These are phyloP conservation scores for Chondrostereum purpureum DNA, from an alignment of 1,284 basidiomycete genomes.

Conservation along the genomic window DNA sequence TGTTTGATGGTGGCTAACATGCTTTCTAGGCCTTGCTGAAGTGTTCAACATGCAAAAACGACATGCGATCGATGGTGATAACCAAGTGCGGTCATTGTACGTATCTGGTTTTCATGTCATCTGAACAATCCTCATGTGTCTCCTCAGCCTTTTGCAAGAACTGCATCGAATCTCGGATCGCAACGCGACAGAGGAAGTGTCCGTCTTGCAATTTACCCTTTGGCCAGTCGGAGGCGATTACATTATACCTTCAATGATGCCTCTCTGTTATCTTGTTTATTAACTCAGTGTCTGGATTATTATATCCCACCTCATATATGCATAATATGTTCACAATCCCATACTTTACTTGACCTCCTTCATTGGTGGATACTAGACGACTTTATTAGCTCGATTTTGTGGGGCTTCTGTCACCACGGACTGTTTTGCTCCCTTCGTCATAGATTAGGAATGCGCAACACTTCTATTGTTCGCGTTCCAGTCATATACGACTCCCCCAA, in stretches of 20 bases:
- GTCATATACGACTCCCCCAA: no score
- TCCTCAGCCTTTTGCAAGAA: conserved; percentile 79
- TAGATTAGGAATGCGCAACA: no score
- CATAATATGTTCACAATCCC: no score
- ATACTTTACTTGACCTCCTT: no score
- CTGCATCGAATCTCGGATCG: conserved; percentile 83
- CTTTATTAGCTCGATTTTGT: no score
- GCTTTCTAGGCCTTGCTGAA: conserved; percentile 69
- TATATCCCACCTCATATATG: conserved; percentile 2
- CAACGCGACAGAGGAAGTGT: conserved; percentile 93
- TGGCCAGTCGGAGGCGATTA: conserved; percentile 82
- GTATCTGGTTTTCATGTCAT: conserved; percentile 25
- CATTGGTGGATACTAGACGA: no score
- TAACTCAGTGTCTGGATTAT: no score
- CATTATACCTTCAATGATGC: conserved; percentile 73
- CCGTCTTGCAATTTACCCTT: conserved; percentile 87
- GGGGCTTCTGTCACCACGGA: no score
- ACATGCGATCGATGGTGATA: conserved; percentile 83
- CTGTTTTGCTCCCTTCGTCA: no score
- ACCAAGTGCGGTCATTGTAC: conserved; percentile 93
- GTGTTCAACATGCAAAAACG: conserved; percentile 86
- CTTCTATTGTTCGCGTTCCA: no score
- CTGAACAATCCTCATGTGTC: conserved; percentile 6
- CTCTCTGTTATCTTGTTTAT: no score
- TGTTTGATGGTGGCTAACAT: neutral